Conservation (phyloP, 768 basidiomycete genomes). For the Auricularia cornea region DNA sequence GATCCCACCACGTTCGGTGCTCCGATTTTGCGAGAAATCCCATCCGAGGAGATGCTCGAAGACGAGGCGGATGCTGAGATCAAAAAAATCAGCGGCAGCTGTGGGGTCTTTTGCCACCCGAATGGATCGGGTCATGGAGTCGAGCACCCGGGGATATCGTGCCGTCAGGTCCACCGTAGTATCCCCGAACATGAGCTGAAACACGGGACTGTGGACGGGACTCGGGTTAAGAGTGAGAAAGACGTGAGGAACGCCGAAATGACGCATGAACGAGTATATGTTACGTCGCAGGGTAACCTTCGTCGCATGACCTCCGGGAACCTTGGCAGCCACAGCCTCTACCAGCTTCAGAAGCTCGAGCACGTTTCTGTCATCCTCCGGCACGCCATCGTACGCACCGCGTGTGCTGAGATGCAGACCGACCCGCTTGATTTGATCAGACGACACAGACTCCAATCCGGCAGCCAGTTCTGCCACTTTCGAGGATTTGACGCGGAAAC, state of each 20-base stretch:
- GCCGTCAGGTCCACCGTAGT: neutral
- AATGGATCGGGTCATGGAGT: too few species aligned
- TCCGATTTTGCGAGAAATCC: too few species aligned
- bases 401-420: slow-evolving; percentile 6
- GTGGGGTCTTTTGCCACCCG: too few species aligned
- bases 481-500: slow-evolving; percentile 2
- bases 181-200: slow-evolving; percentile 24
- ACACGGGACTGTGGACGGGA: slow-evolving; percentile 20
- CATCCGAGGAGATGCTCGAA: too few species aligned
- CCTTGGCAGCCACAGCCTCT: too few species aligned
- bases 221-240: slow-evolving; percentile 22
- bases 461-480: too few species aligned
- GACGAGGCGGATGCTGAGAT: too few species aligned
- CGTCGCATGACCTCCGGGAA: neutral
- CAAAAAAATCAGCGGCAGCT: too few species aligned
- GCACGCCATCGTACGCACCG: slow-evolving; percentile 5
- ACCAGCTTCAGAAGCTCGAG: slow-evolving; percentile 8
- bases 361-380: slow-evolving; percentile 13
- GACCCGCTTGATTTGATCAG: neutral
- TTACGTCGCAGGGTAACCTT: slow-evolving; percentile 18
- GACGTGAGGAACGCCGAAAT: slow-evolving; percentile 23
- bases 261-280: slow-evolving; percentile 21
- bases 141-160: too few species aligned
- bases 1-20: too few species aligned
- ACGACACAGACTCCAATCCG: neutral